Percentiles rank a stretch among this genome's conserved stretches.
These are phyloP conservation scores for Colletotrichum truncatum DNA, from an alignment of 2,329 filamentous ascomycete genomes.

Conservation along the genomic window DNA sequence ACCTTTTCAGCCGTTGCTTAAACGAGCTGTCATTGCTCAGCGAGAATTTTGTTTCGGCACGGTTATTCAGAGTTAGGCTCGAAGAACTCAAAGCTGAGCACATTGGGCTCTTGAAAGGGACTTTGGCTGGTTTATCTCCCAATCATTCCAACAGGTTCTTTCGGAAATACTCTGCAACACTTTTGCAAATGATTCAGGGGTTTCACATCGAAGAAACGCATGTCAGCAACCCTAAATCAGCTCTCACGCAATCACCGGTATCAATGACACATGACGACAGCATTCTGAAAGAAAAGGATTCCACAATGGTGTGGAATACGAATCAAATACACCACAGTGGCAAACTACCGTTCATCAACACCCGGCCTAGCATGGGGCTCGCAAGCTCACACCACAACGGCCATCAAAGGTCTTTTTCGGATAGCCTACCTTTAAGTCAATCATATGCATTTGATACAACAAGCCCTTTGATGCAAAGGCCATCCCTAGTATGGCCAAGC, in stretches of 20 bases:
- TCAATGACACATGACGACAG: neutral
- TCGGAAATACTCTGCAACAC: neutral
- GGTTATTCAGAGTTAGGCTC: neutral
- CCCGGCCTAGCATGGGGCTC: neutral
- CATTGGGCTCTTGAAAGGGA: neutral
- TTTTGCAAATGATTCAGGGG: conserved; percentile 5
- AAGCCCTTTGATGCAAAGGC: neutral
- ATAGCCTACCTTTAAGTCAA: conserved; percentile 10
- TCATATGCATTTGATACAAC: conserved; percentile 4
- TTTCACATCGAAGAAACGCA: neutral
- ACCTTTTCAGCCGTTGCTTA: neutral
- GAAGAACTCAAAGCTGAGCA: conserved; percentile 15
- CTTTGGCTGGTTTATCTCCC: neutral
- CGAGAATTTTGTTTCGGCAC: neutral
- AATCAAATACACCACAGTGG: neutral
- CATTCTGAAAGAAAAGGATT: neutral
- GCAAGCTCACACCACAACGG: neutral
- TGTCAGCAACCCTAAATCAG: neutral
- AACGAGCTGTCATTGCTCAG: conserved; percentile 6
- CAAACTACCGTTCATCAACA: neutral
- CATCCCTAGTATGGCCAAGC: neutral
- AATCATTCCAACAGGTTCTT: conserved; percentile 9
- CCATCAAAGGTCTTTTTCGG: conserved; percentile 16
- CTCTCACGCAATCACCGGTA: neutral
- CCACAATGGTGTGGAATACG: neutral